phyloP scores from a whole-genome alignment of 306 rosid genomes.

The Fragaria iinumae region DNA sequence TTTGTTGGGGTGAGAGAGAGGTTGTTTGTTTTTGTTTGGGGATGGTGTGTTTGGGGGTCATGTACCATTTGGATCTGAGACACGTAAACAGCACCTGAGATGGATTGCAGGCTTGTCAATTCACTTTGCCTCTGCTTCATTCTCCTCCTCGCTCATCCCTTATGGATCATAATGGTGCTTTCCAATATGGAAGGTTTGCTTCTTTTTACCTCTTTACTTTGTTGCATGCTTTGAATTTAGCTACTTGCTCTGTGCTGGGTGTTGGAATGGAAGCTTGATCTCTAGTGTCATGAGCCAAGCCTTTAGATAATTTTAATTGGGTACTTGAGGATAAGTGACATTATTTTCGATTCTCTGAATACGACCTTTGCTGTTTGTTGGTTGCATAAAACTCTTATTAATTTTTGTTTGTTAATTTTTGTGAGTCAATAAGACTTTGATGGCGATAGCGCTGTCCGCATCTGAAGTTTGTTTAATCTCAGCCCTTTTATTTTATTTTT shows the following conservation, averaged over 20 bases:
- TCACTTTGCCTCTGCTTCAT: conserved; percentile 48
- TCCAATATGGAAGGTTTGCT: conserved; percentile 92
- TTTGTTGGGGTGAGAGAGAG: conserved; percentile 45
- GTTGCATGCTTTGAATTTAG: background rate
- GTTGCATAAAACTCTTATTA: background rate
- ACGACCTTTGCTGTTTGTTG: background rate
- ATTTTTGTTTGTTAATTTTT: background rate
- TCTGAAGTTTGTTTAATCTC: background rate
- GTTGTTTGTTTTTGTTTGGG: conserved; percentile 34
- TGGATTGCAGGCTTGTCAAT: conserved; percentile 60
- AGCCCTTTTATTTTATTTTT: background rate
- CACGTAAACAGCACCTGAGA: conserved; percentile 37
- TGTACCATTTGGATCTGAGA: conserved; percentile 80
- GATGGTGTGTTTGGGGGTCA: conserved; percentile 49
- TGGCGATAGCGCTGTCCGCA: conserved; percentile 15
- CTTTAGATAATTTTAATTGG: background rate
- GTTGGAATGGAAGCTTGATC: conserved; percentile 10
- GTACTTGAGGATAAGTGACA: background rate
- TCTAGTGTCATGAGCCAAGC: background rate
- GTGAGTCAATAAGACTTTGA: conserved; percentile 22
- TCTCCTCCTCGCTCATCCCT: conserved; percentile 49
- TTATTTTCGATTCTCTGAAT: background rate
- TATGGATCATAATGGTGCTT: conserved; percentile 57
- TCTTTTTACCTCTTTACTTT: background rate
- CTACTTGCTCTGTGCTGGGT: background rate